phyloP scores from a whole-genome alignment of 2,329 filamentous ascomycete genomes.

The Ambrosiella beaveri region DNA sequence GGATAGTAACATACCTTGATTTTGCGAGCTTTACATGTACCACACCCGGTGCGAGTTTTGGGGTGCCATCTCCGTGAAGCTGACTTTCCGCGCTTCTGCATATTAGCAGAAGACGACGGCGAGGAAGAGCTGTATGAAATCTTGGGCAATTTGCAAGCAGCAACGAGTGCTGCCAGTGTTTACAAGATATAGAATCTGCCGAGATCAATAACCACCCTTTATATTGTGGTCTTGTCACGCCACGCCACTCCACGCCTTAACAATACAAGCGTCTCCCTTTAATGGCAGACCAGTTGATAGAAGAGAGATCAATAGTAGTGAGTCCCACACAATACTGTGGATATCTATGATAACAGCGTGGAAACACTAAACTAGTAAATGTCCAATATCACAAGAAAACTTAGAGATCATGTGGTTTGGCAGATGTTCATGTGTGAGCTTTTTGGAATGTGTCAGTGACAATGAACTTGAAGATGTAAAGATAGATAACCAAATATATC shows the following conservation, averaged over 20 bases:
- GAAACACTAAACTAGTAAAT: neutral
- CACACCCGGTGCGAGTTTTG: slow-evolving; percentile 14
- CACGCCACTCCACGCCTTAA: too few species aligned
- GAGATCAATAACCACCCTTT: too few species aligned
- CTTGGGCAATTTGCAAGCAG: neutral
- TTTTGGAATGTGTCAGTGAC: too few species aligned
- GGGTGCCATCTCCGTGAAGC: slow-evolving; percentile 11
- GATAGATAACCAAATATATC: too few species aligned
- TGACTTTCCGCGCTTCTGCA: slow-evolving; percentile 4
- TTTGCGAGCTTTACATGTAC: slow-evolving; percentile 14
- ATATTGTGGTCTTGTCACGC: too few species aligned
- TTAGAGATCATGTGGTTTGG: too few species aligned
- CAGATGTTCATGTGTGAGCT: too few species aligned
- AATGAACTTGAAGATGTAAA: too few species aligned
- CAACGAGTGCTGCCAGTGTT: neutral
- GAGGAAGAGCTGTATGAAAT: neutral
- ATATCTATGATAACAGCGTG: neutral
- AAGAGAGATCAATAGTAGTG: neutral
- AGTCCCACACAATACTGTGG: neutral
- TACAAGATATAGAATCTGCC: neutral
- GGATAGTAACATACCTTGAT: slow-evolving; percentile 13
- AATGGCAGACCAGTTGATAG: neutral
- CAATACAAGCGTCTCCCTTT: too few species aligned
- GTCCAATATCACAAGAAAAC: neutral
- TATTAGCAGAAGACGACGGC: neutral